Evolutionary conservation across 768 basidiomycete genomes (phyloP), one percentile per base, ranked within the genome.

Genomic region (Cystoderma amianthinum): DNA sequence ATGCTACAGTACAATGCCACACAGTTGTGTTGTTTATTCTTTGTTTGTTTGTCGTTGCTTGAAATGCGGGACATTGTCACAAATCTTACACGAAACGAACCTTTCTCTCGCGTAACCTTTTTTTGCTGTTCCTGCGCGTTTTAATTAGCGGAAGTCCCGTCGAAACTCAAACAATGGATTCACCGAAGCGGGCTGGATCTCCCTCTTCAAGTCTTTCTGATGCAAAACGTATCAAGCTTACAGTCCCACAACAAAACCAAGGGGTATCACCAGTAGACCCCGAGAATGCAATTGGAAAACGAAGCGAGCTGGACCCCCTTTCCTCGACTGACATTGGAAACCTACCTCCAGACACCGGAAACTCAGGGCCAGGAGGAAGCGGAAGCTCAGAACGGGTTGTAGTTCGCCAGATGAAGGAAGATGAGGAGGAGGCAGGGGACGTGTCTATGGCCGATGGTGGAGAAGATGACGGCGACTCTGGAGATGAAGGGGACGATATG

Each of bases 271-370:
- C 80, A 16, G 84, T 90, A 11, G 88, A 93, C 64, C 81, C 82
- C 17, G 81, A 89, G 45, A 68, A 64, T 49, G 89, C 89, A 17
- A 72, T 75, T 0, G 92, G 92, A 49, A 94, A 93, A 65, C 85
- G 89, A 49, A 78, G 79, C 58, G 92, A 94, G 63, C 76, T 88
- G 43, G 90, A 92, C 52, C 91, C 91, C 36, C 71, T 93, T 44
- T 73, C 78, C 48, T 78, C 80, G 34, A 77, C 79, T 15, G 88
- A 92, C 49, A 74, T 93, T 49, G 84, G 74, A 25, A 94, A 93
- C 64, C 64, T 93, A 6, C 63, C 64, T n/a, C 62, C 69, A 2
- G 68, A 68, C 20, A 63, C 65, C 32, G 52, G 57, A 10, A 59
- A 61, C 17, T 42, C 56, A 23, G 61, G 65, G n/a, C 62, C 68